These are phyloP conservation scores for Neurospora tetrasperma DNA, from an alignment of 495 filamentous ascomycete species.

Conservation along the genomic window DNA sequence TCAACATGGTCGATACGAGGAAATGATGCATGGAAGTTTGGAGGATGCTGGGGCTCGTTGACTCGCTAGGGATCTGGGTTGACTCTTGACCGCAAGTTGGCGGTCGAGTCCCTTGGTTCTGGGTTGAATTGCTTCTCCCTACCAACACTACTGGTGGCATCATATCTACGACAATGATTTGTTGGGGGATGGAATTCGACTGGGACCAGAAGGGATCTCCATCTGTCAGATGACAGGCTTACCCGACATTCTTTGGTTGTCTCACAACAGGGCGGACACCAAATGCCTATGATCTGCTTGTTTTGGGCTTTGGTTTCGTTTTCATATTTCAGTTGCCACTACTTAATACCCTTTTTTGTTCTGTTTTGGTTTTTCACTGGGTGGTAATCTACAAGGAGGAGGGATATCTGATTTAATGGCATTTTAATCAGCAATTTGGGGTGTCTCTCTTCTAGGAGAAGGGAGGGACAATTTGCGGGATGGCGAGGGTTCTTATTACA, in stretches of 20 bases:
- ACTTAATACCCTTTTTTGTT: neutral
- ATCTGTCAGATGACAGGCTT: neutral
- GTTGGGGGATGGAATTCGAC: neutral
- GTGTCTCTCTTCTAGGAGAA: neutral
- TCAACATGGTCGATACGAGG: neutral
- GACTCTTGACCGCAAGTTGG: neutral
- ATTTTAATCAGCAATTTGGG: neutral
- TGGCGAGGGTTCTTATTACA: neutral
- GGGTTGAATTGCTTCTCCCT: neutral
- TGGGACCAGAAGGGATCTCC: neutral
- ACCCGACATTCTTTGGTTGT: neutral
- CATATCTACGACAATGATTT: neutral
- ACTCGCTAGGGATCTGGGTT: neutral
- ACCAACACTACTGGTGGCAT: neutral
- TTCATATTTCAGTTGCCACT: neutral
- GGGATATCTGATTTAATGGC: neutral
- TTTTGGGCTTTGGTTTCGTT: neutral
- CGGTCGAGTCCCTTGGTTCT: neutral
- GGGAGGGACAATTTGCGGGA: neutral
- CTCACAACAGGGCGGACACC: neutral
- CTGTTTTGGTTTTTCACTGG: neutral
- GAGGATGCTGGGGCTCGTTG: neutral
- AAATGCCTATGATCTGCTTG: neutral
- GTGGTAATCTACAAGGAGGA: neutral
- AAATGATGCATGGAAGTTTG: neutral